These are phyloP conservation scores for Globisporangium acanthophoron DNA, from an alignment of 352 stramenopile species.

Conservation along the genomic window DNA sequence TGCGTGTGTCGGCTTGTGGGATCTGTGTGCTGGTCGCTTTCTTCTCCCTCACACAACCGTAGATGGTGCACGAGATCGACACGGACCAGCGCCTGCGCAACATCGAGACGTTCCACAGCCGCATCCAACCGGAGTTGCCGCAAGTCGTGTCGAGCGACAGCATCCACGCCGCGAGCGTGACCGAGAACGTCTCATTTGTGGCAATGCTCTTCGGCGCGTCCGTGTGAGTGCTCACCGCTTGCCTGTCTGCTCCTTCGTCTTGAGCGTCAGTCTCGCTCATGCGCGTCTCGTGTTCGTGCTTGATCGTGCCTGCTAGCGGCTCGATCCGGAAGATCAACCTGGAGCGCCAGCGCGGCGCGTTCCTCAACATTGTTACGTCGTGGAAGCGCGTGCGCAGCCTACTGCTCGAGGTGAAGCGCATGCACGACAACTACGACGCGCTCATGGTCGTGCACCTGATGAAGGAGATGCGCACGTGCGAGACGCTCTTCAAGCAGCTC, in stretches of 20 bases:
- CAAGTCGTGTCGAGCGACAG: conserved; percentile 66
- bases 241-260: background rate
- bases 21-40: too few species aligned
- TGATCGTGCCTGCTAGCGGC: conserved; percentile 16
- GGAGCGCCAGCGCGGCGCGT: conserved; percentile 54
- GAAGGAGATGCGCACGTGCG: conserved; percentile 78
- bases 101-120: conserved; percentile 56
- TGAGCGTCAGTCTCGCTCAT: background rate
- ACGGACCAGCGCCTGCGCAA: conserved; percentile 62
- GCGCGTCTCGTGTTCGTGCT: background rate
- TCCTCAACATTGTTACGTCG: conserved; percentile 63
- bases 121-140: conserved; percentile 60
- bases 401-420: conserved; percentile 26
- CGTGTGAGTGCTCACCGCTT: conserved; percentile 27
- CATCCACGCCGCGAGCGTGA: conserved; percentile 52
- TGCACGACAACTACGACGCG: conserved; percentile 53
- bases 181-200: conserved; percentile 74
- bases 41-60: background rate
- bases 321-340: conserved; percentile 48
- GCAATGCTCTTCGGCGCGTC: conserved; percentile 72
- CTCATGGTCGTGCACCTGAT: conserved; percentile 65
- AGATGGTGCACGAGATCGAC: conserved; percentile 82
- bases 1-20: background rate
- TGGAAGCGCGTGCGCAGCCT: conserved; percentile 72
- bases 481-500: conserved; percentile 73